Evolutionary conservation across 2,329 filamentous ascomycete genomes (phyloP).

Genomic region (Corinectria fuckeliana): DNA sequence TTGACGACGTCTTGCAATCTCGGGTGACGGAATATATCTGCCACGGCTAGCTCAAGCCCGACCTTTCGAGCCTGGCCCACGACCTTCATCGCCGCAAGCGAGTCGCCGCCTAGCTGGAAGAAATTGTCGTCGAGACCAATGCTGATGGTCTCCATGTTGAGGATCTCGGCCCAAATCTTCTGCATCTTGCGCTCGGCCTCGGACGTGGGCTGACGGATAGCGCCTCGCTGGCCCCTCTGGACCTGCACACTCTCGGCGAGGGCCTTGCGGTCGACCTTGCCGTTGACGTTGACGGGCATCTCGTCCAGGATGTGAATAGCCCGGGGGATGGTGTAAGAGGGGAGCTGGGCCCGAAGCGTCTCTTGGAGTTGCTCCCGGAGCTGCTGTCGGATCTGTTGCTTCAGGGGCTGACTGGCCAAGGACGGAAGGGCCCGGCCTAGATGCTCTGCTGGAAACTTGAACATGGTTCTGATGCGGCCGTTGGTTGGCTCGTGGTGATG

Average conservation of each 20-base stretch:
- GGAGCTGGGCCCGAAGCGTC: constrained; percentile 19
- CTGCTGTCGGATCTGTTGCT: not conserved
- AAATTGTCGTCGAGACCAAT: constrained; percentile 54
- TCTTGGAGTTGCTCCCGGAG: not conserved
- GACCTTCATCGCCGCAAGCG: not conserved
- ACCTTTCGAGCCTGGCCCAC: constrained; percentile 41
- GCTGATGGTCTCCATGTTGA: constrained; percentile 40
- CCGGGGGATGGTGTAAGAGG: constrained; percentile 37
- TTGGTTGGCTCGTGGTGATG: constrained; percentile 42
- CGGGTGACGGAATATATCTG: constrained; percentile 47
- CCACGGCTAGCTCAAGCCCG: constrained; percentile 45
- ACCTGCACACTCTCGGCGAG: not conserved
- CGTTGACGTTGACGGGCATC: not conserved
- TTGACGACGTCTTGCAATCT: not conserved
- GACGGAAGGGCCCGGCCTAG: not conserved
- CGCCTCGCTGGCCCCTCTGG: not conserved
- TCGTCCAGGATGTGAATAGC: constrained; percentile 21
- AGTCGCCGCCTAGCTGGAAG: not conserved
- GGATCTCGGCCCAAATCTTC: constrained; percentile 47
- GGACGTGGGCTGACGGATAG: constrained; percentile 1
- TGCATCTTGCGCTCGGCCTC: constrained; percentile 34
- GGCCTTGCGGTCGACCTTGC: not conserved
- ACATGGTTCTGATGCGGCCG: constrained; percentile 13
- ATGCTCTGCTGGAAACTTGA: constrained; percentile 33
- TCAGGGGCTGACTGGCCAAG: constrained; percentile 1